Evolutionary conservation across 116 monocot genomes (phyloP), one percentile per base, ranked within the genome.

Genomic region (Phalaenopsis hybrid): DNA sequence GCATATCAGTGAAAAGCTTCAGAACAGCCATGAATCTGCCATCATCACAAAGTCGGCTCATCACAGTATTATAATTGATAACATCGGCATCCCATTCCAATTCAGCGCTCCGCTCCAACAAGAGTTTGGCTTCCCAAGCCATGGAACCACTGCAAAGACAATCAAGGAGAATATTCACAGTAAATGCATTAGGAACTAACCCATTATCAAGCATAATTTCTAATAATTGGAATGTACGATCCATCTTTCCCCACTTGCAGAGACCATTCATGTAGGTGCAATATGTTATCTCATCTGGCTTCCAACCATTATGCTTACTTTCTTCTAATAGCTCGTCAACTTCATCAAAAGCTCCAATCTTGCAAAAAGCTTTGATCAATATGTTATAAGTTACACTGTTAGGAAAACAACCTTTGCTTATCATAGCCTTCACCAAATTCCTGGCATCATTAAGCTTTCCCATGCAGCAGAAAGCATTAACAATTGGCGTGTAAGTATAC

Each of bases 1-100:
- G 31, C 84, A 88, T 85, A 74, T 80, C 77, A 41, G 82, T 78
- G 41, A 88, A 84, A 13, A 88, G 82, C 51, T 84, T 82, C 28
- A 82, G 37, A 68, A 88, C 82, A 77, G 57, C 79, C 45, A 2
- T 44, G 25, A 49, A 76, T 16, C 55, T 52, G 2, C 85, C 85
- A 69, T 21, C n/a, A 76, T 88, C 78, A 77, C 79, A 55, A 13
- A 88, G 85, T 51, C 80, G 58, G 45, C 88, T 78, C 85, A 88
- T 88, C 8, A 88, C 82, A n/a, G 88, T 82, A 43, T 82, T 88
- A 48, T 88, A 88, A 33, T 80, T 85, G 20, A 76, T 79, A 77
- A 85, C 85, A 82, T 61, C 69, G 15, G 78, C 83, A 81, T 84
- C 87, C 81, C 81, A 88, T 21, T 77, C 79, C 85, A 88, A 77